These are phyloP conservation scores for Glebionis coronaria DNA, from an alignment of 129 eudicot species.

Conservation along the genomic window DNA sequence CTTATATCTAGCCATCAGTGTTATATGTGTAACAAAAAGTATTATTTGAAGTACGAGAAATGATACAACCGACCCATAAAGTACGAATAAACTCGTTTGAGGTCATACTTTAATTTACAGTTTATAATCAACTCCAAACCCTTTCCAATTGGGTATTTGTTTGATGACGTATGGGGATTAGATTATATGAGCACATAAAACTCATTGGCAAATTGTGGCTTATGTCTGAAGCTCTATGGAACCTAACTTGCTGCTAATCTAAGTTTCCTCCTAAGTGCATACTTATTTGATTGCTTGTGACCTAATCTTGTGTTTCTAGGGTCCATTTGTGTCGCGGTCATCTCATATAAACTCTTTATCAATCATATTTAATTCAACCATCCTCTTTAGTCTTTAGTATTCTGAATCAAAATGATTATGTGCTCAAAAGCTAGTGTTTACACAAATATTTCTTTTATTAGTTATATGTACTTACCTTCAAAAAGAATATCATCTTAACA, in stretches of 20 bases:
- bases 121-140: background rate
- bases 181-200: background rate
- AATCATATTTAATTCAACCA: conserved; percentile 3
- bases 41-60: too few relatives aligned
- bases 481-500: background rate
- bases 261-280: conserved; percentile 23
- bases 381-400: conserved; percentile 1
- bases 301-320: conserved; percentile 16
- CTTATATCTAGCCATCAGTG: background rate
- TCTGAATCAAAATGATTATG: background rate
- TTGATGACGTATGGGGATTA: conserved; percentile 16
- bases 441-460: background rate
- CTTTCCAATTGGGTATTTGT: background rate
- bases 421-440: background rate
- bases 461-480: background rate
- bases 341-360: conserved; percentile 11
- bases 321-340: conserved; percentile 5
- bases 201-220: conserved; percentile 21
- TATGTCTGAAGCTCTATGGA: conserved; percentile 21
- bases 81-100: background rate
- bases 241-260: conserved; percentile 32
- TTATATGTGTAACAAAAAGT: background rate
- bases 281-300: conserved; percentile 23
- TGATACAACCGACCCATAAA: background rate
- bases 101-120: background rate